These are phyloP conservation scores for Aspergillus avenaceus DNA, from an alignment of 495 filamentous ascomycete species.

Conservation along the genomic window DNA sequence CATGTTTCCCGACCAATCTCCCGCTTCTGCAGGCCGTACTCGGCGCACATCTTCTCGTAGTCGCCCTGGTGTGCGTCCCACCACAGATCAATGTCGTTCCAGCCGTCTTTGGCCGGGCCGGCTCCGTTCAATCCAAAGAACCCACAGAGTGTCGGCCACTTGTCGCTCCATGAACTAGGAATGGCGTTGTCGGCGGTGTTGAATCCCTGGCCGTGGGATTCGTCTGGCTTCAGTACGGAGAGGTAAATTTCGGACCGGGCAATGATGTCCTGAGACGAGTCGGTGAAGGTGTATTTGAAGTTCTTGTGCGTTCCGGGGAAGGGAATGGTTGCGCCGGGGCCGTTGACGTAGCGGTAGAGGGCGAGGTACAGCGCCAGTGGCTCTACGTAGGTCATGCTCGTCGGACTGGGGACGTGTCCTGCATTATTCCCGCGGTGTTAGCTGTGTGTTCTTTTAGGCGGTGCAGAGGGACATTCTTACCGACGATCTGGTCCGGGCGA, in stretches of 20 bases:
- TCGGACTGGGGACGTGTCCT: no score
- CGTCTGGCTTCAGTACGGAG: conserved; percentile 16
- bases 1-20: conserved; percentile 13
- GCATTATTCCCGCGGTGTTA: no score
- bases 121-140: conserved; percentile 37
- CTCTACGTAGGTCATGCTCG: conserved; percentile 36
- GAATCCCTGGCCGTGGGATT: conserved; percentile 19
- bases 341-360: conserved; percentile 24
- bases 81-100: not conserved
- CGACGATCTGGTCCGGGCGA: conserved; percentile 39
- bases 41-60: no score
- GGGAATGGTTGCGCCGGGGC: conserved; percentile 14
- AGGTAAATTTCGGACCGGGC: conserved; percentile 33
- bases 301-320: conserved; percentile 29
- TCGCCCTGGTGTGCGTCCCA: no score
- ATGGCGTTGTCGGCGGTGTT: conserved; percentile 31
- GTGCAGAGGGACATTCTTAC: no score
- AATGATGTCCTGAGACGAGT: conserved; percentile 36
- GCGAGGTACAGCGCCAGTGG: conserved; percentile 35
- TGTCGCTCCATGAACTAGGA: conserved; percentile 25
- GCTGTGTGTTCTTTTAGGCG: no score
- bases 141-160: conserved; percentile 30
- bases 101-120: conserved; percentile 1
- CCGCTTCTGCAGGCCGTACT: conserved; percentile 11
- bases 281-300: conserved; percentile 22